A percentile compares a stretch with the other conserved stretches of the same genome.
Conservation (phyloP, 805 yeast species). For the Starmerella tilneyi region DNA sequence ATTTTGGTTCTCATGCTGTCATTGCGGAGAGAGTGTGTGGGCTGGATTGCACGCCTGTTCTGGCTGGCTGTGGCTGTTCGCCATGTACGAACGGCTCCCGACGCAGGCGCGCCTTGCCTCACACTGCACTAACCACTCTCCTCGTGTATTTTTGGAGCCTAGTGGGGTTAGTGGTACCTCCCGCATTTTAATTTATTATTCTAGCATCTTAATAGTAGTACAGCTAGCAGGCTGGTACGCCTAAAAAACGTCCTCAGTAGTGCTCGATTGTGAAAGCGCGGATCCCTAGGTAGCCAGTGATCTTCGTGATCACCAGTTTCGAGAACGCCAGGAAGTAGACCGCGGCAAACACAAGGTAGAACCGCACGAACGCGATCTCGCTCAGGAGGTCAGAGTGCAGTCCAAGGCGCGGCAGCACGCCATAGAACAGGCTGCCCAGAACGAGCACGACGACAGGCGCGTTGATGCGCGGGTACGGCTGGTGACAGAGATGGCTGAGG, state of each 20-base stretch:
- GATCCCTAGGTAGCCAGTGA: constrained; percentile 73
- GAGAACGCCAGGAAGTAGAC: constrained; percentile 58
- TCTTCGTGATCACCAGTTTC: constrained; percentile 63
- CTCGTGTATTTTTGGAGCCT: no score
- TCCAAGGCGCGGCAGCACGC: constrained; percentile 45
- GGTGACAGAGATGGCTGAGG: constrained; percentile 74
- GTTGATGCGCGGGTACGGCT: constrained; percentile 64
- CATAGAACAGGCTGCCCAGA: constrained; percentile 32
- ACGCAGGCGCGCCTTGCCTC: no score
- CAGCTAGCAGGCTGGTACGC: not conserved
- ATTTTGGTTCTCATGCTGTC: constrained; percentile 1
- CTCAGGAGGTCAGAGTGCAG: constrained; percentile 23
- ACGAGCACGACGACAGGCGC: constrained; percentile 47
- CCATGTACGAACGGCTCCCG: no score
- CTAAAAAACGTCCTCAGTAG: not conserved
- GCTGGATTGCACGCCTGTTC: no score
- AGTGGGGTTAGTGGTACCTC: no score
- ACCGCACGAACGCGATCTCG: constrained; percentile 39
- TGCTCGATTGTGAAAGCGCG: constrained; percentile 58
- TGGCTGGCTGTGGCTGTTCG: no score
- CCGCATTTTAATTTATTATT: no score
- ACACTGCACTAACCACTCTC: no score
- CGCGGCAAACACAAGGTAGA: constrained; percentile 55
- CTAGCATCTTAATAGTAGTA: no score
- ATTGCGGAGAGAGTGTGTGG: no score